Base-by-base conservation (phyloP, 306 rosid genomes). In the Leucaena leucocephala region DNA sequence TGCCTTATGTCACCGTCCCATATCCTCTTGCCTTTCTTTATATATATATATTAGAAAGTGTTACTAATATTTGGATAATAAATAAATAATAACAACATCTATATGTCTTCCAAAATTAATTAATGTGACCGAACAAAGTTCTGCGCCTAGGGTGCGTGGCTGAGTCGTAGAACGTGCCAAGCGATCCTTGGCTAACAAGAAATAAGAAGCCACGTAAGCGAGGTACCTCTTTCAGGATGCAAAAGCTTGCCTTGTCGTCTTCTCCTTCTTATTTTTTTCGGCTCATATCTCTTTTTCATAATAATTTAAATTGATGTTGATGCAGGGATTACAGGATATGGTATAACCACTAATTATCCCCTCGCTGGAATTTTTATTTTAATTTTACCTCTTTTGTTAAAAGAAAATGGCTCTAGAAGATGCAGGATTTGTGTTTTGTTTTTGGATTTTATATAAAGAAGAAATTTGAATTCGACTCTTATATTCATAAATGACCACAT, bases 141-240 rank as follows among this genome's bases (percentile, higher is more conserved):
- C 69, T 74, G 57, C 78, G 78, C 54, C 57, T 74, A 22, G 54
- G 6, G 12, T 57, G 8, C 78, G 78, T 42, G 78, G 68, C 14
- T 2, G 2, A 38, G 54, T 4, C 27, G 1, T 27, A 27, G 27
- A 27, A 27, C 27, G 27, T 27, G 27, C 27, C 27, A 27, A 27
- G 27, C 27, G 27, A 34, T 11, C 76, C 48, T 72, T 72, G 44
- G 0, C 48, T 2, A 2, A 35, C 43, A 36, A 52, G 16, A 8
- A 48, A 21, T 19, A 4, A 35, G 42, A 34, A 11, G 55, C 73
- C 73, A 17, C 49, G 33, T n/a, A 43, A 2, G 43, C 38, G 3
- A 21, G 36, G 64, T 21, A 1, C 64, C 21, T 59, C 38, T 21
- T 27, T 22, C 16, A 11, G 36, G 10, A 68, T 11, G 36, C 19